Conservation (phyloP, 768 basidiomycete species). For the Dacryopinax spathularia region DNA sequence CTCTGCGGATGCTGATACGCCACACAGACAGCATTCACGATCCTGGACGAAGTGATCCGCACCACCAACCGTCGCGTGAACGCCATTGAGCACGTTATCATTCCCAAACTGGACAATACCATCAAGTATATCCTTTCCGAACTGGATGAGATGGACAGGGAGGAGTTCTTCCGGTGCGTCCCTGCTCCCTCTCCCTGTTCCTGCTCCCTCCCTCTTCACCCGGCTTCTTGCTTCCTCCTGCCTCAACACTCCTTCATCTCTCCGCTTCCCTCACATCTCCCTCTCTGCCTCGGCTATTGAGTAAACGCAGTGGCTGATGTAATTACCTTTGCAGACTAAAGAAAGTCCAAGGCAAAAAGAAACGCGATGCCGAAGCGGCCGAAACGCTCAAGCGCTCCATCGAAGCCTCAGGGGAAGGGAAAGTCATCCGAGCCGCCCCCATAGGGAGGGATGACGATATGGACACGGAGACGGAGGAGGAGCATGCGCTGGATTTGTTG, state of each 20-base stretch:
- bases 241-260: too few relatives aligned
- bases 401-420: slow-evolving; percentile 15
- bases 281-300: not conserved
- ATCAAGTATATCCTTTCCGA: slow-evolving; percentile 97
- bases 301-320: slow-evolving; percentile 27
- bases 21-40: slow-evolving; percentile 85
- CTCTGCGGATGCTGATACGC: not conserved
- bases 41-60: slow-evolving; percentile 95
- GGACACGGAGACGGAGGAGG: slow-evolving; percentile 22
- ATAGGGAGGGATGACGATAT: slow-evolving; percentile 21
- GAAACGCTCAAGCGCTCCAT: slow-evolving; percentile 16
- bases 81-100: slow-evolving; percentile 94
- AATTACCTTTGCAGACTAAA: slow-evolving; percentile 68
- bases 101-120: slow-evolving; percentile 90
- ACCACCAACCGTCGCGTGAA: slow-evolving; percentile 99
- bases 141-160: slow-evolving; percentile 96
- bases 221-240: not conserved
- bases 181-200: not conserved
- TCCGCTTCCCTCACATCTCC: too few relatives aligned
- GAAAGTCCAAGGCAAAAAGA: slow-evolving; percentile 97
- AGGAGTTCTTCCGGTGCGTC: slow-evolving; percentile 75
- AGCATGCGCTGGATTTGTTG: slow-evolving; percentile 43
- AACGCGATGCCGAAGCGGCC: slow-evolving; percentile 49
- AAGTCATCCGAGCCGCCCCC: slow-evolving; percentile 21
- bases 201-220: not conserved